Evolutionary conservation across 331 rosid species (phyloP), one percentile per base, ranked within the genome.

Genomic region (Quercus tomentella): DNA sequence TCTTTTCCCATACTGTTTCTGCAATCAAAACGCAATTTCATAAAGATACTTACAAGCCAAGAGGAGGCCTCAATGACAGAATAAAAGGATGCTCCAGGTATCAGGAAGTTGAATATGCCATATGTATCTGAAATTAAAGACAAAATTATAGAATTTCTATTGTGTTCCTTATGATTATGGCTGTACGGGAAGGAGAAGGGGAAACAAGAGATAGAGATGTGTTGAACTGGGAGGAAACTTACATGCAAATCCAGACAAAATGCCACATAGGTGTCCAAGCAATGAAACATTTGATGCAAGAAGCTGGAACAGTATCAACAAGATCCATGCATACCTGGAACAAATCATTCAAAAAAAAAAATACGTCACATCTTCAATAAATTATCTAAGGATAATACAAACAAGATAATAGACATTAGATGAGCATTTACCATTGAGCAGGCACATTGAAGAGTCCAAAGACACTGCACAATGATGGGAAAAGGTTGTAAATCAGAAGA

Each of bases 181-280:
- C 35, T 80, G 8, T 54, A 28, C 4, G 62, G 55, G 22, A 81
- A 54, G 55, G 33, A 33, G 60, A 17, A 23, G 26, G n/a, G 28
- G 23, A 60, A 33, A 71, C 45, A 70, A 52, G n/a, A 1, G 1
- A 80, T 49, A 68, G 18, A 66, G 28, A 66, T 22, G 35, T 60
- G 21, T 74, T 15, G 74, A 78, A 60, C 55, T 58, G 80, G 21
- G 56, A 58, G 80, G 82, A 87, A 84, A 83, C 96, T 84, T 82
- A 93, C 99, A 95, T 52, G 97, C 97, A 85, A 95, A 93, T 86
- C 99, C 99, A 87, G 99, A 91, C 79, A 95, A 77, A 88, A 95
- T 91, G 91, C 99, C 99, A 84, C 98, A 93, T 63, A 95, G 91
- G 89, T 95, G 99, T 84, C 99, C 99, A 61, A 95, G 89, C 55